Evolutionary conservation across 2,329 filamentous ascomycete species (phyloP).

Genomic region (Ceratocystis destructans): DNA sequence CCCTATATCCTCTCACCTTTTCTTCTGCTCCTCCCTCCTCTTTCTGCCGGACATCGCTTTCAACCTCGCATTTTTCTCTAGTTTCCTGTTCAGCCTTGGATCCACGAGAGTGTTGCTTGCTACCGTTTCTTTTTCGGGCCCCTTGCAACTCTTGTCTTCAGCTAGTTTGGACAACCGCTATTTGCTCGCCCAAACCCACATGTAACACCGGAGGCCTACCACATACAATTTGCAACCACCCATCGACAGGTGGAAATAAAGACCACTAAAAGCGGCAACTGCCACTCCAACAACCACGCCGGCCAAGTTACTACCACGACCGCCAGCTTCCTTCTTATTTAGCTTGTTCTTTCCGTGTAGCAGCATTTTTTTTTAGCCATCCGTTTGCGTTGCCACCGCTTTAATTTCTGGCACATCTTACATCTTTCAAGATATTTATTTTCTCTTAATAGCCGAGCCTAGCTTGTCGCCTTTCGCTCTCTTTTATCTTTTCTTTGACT

Average conservation of each 20-base stretch:
- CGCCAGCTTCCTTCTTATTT: not conserved
- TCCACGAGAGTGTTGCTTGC: not conserved
- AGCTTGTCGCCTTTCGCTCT: not conserved
- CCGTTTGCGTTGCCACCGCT: not conserved
- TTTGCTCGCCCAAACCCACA: not conserved
- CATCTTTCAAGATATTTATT: constrained; percentile 1
- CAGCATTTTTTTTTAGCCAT: too few species aligned
- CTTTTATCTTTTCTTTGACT: not conserved
- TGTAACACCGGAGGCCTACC: not conserved
- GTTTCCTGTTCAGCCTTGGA: not conserved
- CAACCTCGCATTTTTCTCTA: not conserved
- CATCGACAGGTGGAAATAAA: too few species aligned
- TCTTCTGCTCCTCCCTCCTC: not conserved
- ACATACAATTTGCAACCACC: not conserved
- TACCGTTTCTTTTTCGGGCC: not conserved
- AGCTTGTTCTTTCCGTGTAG: too few species aligned
- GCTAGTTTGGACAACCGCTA: not conserved
- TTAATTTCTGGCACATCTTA: not conserved
- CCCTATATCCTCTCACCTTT: not conserved
- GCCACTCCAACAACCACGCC: not conserved
- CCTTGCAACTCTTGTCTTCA: not conserved
- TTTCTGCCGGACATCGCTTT: not conserved
- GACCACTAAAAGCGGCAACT: not conserved
- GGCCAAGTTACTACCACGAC: not conserved
- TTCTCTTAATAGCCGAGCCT: not conserved